Base-by-base conservation (phyloP, 2,329 filamentous ascomycete species). In the Ciborinia camelliae region DNA sequence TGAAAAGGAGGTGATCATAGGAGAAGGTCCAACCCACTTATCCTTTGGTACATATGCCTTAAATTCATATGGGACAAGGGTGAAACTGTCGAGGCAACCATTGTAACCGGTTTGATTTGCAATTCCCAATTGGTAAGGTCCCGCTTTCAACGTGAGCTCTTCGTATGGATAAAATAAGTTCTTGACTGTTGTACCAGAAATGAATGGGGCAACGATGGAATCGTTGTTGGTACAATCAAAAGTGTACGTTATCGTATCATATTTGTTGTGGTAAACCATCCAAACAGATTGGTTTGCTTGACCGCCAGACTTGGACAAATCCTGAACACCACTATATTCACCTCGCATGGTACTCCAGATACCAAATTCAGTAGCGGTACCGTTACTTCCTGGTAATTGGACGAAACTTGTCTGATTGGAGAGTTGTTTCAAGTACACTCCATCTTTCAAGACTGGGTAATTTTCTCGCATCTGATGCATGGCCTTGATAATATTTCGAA, bases 161-260 rank as follows among this genome's bases (percentile, higher is more conserved):
- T 86, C 84, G 69, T 84, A 86, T 0, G 86, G 85, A 70, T 83
- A 84, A 72, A 89, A 86, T 15, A 89, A 72, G 69, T 87, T 88
- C 71, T 83, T 84, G 67, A 89, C 85, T 0, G 79, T 83, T 1
- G 80, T 82, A 15, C 80, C 81, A 2, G 75, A 72, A 15, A 78
- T 76, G 65, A 85, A 89, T 0, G 86, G 84, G 12, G 86, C 77
- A 45, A 88, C 76, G 45, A 88, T 78, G 2, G 82, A 75, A 43
- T 79, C 72, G n/a, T 73, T 75, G 43, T 48, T 65, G 30, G 50
- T 67, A 73, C 86, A 89, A 70, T 88, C 80, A 65, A 86, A 87
- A 1, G 75, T 75, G 71, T 86, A 89, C 5, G 79, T 80, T 10
- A 77, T 78, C 0, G 81, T 81, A 5, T 76, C 72, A 66, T 81